Conservation (phyloP, 1,284 basidiomycete species). For the Cryptococcus depauperatus region DNA sequence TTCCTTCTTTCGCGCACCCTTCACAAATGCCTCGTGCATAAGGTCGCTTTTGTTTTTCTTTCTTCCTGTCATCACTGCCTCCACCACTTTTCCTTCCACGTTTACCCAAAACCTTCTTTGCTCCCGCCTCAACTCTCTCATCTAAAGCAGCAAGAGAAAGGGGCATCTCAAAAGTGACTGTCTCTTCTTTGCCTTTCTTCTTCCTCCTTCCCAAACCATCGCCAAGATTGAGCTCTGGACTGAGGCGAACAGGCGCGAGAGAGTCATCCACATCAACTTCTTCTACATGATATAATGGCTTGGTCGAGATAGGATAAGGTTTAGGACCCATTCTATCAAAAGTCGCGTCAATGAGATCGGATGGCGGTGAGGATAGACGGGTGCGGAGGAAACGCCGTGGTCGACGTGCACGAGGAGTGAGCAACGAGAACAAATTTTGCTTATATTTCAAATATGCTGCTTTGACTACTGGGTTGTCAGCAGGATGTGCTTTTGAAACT, state of each 20-base stretch:
- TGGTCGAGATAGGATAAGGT: slow-evolving; percentile 36
- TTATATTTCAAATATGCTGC: slow-evolving; percentile 18
- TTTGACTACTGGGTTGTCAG: slow-evolving; percentile 2
- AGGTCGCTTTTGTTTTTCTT: slow-evolving; percentile 16
- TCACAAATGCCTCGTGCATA: slow-evolving; percentile 29
- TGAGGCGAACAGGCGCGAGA: slow-evolving; percentile 7
- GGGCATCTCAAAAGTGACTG: slow-evolving; percentile 40
- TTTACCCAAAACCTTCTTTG: slow-evolving; percentile 11
- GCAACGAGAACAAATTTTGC: slow-evolving; percentile 17
- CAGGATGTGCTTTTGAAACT: neutral
- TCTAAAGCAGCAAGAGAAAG: slow-evolving; percentile 37
- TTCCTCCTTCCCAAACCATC: slow-evolving; percentile 7
- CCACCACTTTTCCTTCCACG: slow-evolving; percentile 5
- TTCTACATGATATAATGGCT: slow-evolving; percentile 24
- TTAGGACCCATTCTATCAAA: slow-evolving; percentile 33
- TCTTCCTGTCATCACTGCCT: slow-evolving; percentile 8
- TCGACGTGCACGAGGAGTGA: slow-evolving; percentile 19
- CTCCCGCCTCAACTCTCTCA: slow-evolving; percentile 35
- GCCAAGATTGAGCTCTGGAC: slow-evolving; percentile 11
- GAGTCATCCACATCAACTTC: slow-evolving; percentile 7
- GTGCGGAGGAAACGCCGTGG: slow-evolving; percentile 22
- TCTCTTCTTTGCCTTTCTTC: slow-evolving; percentile 18
- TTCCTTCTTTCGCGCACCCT: slow-evolving; percentile 27
- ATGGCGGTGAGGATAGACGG: slow-evolving; percentile 14
- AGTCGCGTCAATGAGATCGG: slow-evolving; percentile 23